Evolutionary conservation across 495 filamentous ascomycete species (phyloP).

Genomic region (Immersiella caudata): DNA sequence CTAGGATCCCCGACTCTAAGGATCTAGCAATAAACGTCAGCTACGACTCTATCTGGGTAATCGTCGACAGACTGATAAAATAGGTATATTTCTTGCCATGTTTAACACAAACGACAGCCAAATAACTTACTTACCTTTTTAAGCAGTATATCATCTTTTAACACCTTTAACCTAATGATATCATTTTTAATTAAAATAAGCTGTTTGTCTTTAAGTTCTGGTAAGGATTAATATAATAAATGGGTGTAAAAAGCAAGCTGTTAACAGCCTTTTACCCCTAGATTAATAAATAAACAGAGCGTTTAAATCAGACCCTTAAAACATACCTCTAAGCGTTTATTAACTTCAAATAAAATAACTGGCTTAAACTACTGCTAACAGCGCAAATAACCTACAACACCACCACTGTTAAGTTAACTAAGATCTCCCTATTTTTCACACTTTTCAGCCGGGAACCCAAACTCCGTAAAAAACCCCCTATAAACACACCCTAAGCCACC

Average conservation of each 20-base stretch:
- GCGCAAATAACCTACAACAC: constrained; percentile 19
- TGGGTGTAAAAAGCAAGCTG: constrained; percentile 15
- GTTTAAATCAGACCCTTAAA: constrained; percentile 25
- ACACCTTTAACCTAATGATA: neutral
- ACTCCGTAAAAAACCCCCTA: neutral
- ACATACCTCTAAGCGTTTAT: constrained; percentile 12
- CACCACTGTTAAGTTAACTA: constrained; percentile 4
- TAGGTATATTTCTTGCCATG: constrained; percentile 3
- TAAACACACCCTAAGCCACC: neutral
- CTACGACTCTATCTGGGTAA: neutral
- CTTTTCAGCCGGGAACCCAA: neutral
- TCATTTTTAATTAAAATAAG: constrained; percentile 16
- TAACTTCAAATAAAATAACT: constrained; percentile 22
- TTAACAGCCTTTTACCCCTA: constrained; percentile 35
- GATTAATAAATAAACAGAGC: constrained; percentile 11
- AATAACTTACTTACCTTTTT: constrained; percentile 2
- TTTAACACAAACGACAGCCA: neutral
- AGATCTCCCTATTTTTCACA: neutral
- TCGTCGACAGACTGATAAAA: constrained; percentile 5
- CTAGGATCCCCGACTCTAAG: neutral
- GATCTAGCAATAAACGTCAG: neutral
- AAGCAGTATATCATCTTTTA: neutral
- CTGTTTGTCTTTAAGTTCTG: neutral
- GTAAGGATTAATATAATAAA: neutral
- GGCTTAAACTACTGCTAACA: constrained; percentile 15